These are phyloP conservation scores for Fusarium acutatum DNA, from an alignment of 2,329 filamentous ascomycete genomes.

Conservation along the genomic window DNA sequence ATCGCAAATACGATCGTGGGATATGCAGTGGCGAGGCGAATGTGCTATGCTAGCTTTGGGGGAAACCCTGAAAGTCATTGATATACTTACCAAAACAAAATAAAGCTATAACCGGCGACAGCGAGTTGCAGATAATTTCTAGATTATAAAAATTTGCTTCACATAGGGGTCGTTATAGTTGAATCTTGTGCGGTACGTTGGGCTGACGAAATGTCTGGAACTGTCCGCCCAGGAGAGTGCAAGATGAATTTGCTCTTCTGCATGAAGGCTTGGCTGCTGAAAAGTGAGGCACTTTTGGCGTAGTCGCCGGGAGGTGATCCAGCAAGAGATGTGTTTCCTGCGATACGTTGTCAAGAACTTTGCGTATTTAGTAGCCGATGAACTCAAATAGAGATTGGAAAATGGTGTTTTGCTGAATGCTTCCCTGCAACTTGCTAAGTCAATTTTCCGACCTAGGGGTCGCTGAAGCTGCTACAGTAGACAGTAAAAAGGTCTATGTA, in stretches of 20 bases:
- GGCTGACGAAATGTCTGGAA: neutral
- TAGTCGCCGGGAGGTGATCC: neutral
- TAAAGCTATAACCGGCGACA: neutral
- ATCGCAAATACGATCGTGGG: neutral
- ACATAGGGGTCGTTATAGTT: neutral
- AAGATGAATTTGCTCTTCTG: neutral
- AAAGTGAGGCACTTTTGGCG: neutral
- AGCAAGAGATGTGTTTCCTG: neutral
- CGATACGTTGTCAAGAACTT: neutral
- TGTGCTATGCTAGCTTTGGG: neutral
- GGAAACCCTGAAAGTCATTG: neutral
- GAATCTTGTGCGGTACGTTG: neutral
- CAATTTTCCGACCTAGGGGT: neutral
- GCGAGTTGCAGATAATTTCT: neutral
- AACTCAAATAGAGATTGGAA: neutral
- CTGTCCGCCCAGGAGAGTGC: neutral
- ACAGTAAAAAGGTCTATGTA: neutral
- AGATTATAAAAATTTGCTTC: neutral
- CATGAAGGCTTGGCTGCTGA: neutral
- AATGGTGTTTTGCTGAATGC: neutral
- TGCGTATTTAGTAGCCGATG: neutral
- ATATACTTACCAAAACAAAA: neutral
- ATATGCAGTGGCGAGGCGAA: neutral
- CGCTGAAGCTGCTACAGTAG: neutral
- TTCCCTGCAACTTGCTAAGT: neutral